Conservation (phyloP, 2,329 filamentous ascomycete species). For the Sclerotinia borealis region DNA sequence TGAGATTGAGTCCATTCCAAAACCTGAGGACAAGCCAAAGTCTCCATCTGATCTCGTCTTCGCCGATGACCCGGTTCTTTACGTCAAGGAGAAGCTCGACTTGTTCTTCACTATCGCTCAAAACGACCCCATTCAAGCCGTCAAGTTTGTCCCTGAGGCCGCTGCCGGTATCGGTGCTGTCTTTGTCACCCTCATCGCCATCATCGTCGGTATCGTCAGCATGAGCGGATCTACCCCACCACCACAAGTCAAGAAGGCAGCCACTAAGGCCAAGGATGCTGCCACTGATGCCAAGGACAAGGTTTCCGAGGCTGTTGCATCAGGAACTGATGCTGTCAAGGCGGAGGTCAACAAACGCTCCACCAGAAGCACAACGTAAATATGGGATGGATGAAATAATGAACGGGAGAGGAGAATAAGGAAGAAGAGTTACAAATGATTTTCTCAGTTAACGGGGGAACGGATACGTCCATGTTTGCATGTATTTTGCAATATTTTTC, state of each 20-base stretch:
- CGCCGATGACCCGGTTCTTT: constrained; percentile 81
- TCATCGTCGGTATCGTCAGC: constrained; percentile 62
- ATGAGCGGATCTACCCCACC: constrained; percentile 59
- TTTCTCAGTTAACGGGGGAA: neutral
- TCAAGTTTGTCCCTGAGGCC: constrained; percentile 87
- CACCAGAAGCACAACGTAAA: constrained; percentile 30
- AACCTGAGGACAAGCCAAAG: constrained; percentile 56
- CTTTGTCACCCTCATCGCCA: constrained; percentile 60
- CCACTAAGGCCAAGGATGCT: constrained; percentile 60
- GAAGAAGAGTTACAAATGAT: neutral
- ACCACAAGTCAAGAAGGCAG: constrained; percentile 68
- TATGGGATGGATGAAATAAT: constrained; percentile 41
- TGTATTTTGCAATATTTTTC: constrained; percentile 5
- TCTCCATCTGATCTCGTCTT: constrained; percentile 77
- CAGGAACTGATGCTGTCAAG: constrained; percentile 68
- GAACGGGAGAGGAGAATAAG: neutral
- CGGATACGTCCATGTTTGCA: neutral
- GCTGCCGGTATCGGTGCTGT: constrained; percentile 72
- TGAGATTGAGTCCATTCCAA: constrained; percentile 74
- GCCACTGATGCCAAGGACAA: constrained; percentile 72
- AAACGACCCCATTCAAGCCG: constrained; percentile 72
- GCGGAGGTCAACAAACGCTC: constrained; percentile 35
- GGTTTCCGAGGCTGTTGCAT: constrained; percentile 51
- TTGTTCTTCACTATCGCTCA: constrained; percentile 81
- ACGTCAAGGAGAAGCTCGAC: constrained; percentile 86